A percentile compares a stretch with the other conserved stretches of the same genome.
phyloP scores from a whole-genome alignment of 352 stramenopile species.

The Phytopythium helicoides region DNA sequence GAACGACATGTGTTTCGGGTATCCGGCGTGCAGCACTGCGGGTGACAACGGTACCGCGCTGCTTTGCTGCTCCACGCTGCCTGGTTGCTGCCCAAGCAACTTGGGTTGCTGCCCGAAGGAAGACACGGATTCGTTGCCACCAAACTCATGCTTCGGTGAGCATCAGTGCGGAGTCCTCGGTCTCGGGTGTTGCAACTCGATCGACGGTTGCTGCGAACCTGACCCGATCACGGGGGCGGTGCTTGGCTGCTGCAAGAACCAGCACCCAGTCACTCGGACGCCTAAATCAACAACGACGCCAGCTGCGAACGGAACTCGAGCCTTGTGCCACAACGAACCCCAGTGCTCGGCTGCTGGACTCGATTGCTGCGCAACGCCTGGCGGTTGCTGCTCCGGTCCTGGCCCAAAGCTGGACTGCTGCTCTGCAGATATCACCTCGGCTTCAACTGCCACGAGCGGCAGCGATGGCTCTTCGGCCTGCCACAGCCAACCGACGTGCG shows the following conservation, averaged over 20 bases:
- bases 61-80: slow-evolving; percentile 60
- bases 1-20: slow-evolving; percentile 69
- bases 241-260: slow-evolving; percentile 67
- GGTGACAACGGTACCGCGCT: slow-evolving; percentile 61
- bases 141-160: slow-evolving; percentile 65
- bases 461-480: slow-evolving; percentile 18
- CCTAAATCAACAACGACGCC: background rate
- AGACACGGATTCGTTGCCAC: slow-evolving; percentile 31
- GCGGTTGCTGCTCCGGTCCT: slow-evolving; percentile 42
- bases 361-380: slow-evolving; percentile 38
- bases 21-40: slow-evolving; percentile 42
- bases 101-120: slow-evolving; percentile 62
- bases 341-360: slow-evolving; percentile 37
- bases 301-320: background rate
- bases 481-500: slow-evolving; percentile 37
- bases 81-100: slow-evolving; percentile 65
- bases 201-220: slow-evolving; percentile 68
- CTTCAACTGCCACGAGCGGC: slow-evolving; percentile 1
- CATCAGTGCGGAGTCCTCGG: slow-evolving; percentile 54
- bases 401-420: slow-evolving; percentile 45
- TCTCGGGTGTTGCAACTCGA: slow-evolving; percentile 63
- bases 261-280: slow-evolving; percentile 21
- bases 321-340: slow-evolving; percentile 36
- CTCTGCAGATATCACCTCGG: slow-evolving; percentile 8
- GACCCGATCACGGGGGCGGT: slow-evolving; percentile 41